phyloP scores from a whole-genome alignment of 306 rosid species.

The Aeschynomene evenia region DNA sequence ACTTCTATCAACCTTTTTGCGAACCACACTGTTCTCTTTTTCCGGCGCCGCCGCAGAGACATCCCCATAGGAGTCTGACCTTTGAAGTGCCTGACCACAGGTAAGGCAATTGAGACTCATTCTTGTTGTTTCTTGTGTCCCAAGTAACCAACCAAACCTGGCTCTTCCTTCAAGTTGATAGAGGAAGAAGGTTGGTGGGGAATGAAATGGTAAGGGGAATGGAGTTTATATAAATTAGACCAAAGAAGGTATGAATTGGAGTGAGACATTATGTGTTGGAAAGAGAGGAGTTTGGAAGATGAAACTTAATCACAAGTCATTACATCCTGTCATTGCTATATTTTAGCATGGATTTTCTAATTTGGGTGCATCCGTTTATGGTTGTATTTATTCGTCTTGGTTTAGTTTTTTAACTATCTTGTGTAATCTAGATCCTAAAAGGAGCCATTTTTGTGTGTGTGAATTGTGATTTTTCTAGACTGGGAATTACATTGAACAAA shows the following conservation, averaged over 20 bases:
- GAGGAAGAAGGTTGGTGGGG: conserved; percentile 17
- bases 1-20: conserved; percentile 39
- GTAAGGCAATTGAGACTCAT: conserved; percentile 74
- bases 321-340: conserved; percentile 23
- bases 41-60: too few species aligned
- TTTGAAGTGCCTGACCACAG: conserved; percentile 45
- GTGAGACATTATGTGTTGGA: conserved; percentile 19
- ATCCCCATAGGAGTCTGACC: conserved; percentile 48
- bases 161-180: background rate
- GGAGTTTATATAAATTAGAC: conserved; percentile 33
- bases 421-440: background rate
- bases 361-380: conserved; percentile 30
- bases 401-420: background rate
- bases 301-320: conserved; percentile 11
- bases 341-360: conserved; percentile 33
- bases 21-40: conserved; percentile 3
- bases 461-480: background rate
- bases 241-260: conserved; percentile 1
- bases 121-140: conserved; percentile 25
- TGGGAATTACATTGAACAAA: background rate
- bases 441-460: background rate
- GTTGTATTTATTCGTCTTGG: background rate
- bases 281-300: background rate
- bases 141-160: conserved; percentile 32
- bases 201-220: background rate